phyloP scores from a whole-genome alignment of 768 basidiomycete genomes.

The Wakefieldia striispora region DNA sequence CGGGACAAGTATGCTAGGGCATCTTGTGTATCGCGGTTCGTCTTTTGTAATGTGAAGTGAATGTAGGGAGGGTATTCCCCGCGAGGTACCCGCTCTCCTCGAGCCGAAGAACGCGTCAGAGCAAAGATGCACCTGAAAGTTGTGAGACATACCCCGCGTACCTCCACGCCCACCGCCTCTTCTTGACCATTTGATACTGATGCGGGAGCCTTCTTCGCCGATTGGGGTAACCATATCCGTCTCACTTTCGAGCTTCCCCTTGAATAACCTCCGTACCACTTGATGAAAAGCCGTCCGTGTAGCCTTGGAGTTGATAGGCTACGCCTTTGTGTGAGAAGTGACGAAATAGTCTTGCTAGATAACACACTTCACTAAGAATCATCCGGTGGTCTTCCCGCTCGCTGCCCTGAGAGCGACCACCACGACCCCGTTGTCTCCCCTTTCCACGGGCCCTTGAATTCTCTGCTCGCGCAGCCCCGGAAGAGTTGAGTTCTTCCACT shows the following conservation, averaged over 20 bases:
- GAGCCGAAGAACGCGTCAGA: constrained; percentile 13
- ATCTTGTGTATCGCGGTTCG: constrained; percentile 97
- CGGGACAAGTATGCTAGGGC: constrained; percentile 80
- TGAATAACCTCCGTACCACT: constrained; percentile 74
- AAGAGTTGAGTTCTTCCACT: constrained; percentile 21
- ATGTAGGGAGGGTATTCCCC: constrained; percentile 83
- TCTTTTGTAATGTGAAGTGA: constrained; percentile 95
- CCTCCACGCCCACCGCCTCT: constrained; percentile 47
- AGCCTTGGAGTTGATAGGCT: constrained; percentile 85
- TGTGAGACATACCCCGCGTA: constrained; percentile 29
- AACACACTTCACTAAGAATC: constrained; percentile 78
- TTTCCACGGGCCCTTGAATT: constrained; percentile 42
- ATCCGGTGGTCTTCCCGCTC: constrained; percentile 64
- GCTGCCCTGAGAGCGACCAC: constrained; percentile 39
- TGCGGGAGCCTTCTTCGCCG: constrained; percentile 67
- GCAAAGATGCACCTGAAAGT: not conserved
- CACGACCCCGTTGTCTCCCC: constrained; percentile 44
- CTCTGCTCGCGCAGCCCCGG: constrained; percentile 35
- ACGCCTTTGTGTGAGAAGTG: constrained; percentile 14
- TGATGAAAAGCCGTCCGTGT: constrained; percentile 82
- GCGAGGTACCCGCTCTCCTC: constrained; percentile 48
- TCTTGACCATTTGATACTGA: constrained; percentile 77
- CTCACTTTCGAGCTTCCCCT: constrained; percentile 81
- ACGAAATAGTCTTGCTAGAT: constrained; percentile 14
- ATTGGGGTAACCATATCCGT: constrained; percentile 53